A percentile compares a stretch with the other conserved stretches of the same genome.
phyloP scores from a whole-genome alignment of 306 rosid genomes.

The Cucumis cinereus region DNA sequence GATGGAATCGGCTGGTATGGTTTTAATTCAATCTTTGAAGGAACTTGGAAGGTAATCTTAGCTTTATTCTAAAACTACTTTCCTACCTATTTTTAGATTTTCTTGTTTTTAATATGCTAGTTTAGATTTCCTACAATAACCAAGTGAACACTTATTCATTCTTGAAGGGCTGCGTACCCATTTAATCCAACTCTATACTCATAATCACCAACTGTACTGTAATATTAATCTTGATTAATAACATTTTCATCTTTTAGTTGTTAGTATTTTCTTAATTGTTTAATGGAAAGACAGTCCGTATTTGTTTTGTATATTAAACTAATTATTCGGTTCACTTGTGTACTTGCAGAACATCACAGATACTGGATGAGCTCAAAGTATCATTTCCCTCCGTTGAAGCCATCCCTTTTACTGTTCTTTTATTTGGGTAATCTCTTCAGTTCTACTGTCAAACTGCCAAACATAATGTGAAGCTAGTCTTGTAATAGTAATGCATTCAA shows the following conservation, averaged over 20 bases:
- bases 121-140: not conserved
- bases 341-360: slow-evolving; percentile 41
- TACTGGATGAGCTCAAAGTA: slow-evolving; percentile 40
- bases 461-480: slow-evolving; percentile 6
- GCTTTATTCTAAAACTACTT: not conserved
- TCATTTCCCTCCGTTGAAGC: slow-evolving; percentile 27
- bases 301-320: not conserved
- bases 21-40: slow-evolving; percentile 53
- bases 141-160: not conserved
- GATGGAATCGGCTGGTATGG: slow-evolving; percentile 67
- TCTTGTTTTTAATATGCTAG: not conserved
- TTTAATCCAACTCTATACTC: not conserved
- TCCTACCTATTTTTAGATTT: not conserved
- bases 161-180: not conserved
- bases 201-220: not conserved
- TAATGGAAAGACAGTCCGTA: not conserved
- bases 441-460: not conserved
- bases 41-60: slow-evolving; percentile 36
- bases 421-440: slow-evolving; percentile 38
- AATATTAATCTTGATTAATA: not conserved
- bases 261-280: not conserved
- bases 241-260: not conserved
- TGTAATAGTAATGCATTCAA: not conserved
- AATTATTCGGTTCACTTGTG: not conserved
- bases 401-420: slow-evolving; percentile 51